Conservation (phyloP, 2,329 filamentous ascomycete genomes). For the Fonsecaea pugnacius region DNA sequence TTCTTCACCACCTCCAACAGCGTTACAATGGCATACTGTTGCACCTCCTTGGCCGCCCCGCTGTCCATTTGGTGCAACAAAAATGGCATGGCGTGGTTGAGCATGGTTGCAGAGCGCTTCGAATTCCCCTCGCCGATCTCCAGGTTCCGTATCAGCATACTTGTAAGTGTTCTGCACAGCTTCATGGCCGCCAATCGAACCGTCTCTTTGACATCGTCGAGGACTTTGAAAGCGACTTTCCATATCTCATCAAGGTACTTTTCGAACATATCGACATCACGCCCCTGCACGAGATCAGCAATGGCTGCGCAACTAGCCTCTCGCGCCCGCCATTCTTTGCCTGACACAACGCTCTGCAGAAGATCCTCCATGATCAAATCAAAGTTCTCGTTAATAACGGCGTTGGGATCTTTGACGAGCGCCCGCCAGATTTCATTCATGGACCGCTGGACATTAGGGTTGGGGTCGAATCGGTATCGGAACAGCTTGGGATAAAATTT, state of each 20-base stretch:
- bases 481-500: conserved; percentile 95
- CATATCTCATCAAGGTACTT: conserved; percentile 84
- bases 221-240: conserved; percentile 81
- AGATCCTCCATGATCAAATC: conserved; percentile 87
- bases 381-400: conserved; percentile 79
- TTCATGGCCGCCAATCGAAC: conserved; percentile 80
- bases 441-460: conserved; percentile 85
- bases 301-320: conserved; percentile 92
- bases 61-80: conserved; percentile 87
- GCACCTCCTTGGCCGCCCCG: conserved; percentile 77
- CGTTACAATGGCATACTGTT: conserved; percentile 78
- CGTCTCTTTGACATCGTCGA: conserved; percentile 94
- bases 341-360: conserved; percentile 75
- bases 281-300: conserved; percentile 82
- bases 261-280: conserved; percentile 76
- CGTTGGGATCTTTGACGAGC: conserved; percentile 83
- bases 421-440: conserved; percentile 99
- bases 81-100: conserved; percentile 86
- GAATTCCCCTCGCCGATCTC: conserved; percentile 72
- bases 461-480: conserved; percentile 93
- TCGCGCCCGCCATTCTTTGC: conserved; percentile 89
- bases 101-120: conserved; percentile 75
- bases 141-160: conserved; percentile 80
- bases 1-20: conserved; percentile 90
- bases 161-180: conserved; percentile 82